Evolutionary conservation across 208 protist species (phyloP), one percentile per base, ranked within the genome.

Genomic region (Naegleria lovaniensis): DNA sequence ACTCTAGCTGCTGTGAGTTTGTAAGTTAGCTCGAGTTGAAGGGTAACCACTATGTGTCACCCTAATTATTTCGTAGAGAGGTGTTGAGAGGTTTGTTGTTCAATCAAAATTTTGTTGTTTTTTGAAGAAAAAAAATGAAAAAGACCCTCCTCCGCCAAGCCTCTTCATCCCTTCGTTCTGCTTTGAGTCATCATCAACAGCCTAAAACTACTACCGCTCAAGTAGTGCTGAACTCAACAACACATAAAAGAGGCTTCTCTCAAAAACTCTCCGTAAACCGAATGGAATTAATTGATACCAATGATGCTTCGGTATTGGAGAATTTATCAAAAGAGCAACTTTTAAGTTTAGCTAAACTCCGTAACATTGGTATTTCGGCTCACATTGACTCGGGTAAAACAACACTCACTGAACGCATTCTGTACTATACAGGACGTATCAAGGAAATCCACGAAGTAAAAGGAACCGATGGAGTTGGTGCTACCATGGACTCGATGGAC

Each of bases 341-440:
- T 29, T 1, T 2, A 36, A 19, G 36, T 33, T 13, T 88, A 19
- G 43, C 83, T 15, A 95, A 95, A 84, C 85, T 97, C 55, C 94
- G 98, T 59, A 99, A 99, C 92, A 98, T 99, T 92, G 98, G 97
- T 91, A 99, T 99, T 89, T 98, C 96, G 84, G 98, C 98, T 16
- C 99, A 99, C 95, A 99, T 99, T 93, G 99, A 99, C 93, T 98
- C 95, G 58, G 99, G 99, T 58, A 99, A 99, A 94, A 99, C 99
- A 7, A 99, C 99, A 19, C 88, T 99, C 36, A 99, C 97, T n/a
- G 98, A 99, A 95, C 97, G 98, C 76, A 98, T 99, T 94, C 95
- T 99, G 25, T 99, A 97, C 93, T 99, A 99, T 93, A 98, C 96
- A 29, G 98, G 98, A 51, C 94, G 97, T 67, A 99, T 99, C 90